Conservation (phyloP, 116 monocot genomes). For the Zostera marina region DNA sequence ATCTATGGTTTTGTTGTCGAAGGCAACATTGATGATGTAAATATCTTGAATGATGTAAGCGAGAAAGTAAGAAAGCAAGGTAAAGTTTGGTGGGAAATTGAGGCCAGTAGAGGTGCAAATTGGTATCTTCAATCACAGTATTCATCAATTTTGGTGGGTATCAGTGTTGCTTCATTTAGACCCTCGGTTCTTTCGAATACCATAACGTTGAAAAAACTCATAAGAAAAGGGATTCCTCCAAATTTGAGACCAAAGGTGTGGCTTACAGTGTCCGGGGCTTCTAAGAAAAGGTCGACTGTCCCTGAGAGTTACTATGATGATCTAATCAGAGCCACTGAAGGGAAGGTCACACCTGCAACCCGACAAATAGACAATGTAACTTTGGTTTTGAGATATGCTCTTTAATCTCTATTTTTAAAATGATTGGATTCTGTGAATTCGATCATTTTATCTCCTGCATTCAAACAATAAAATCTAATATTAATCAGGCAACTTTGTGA, state of each 20-base stretch:
- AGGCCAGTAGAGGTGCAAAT: slow-evolving; percentile 82
- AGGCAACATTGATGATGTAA: slow-evolving; percentile 87
- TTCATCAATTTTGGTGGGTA: slow-evolving; percentile 47
- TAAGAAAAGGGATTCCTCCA: slow-evolving; percentile 86
- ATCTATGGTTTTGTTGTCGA: slow-evolving; percentile 79
- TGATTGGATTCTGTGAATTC: background rate
- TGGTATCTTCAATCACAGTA: slow-evolving; percentile 88
- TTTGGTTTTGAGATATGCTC: background rate
- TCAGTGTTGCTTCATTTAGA: slow-evolving; percentile 54
- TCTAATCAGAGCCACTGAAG: slow-evolving; percentile 64
- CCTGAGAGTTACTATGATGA: slow-evolving; percentile 95
- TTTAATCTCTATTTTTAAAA: background rate
- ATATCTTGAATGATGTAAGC: slow-evolving; percentile 90
- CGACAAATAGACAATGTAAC: slow-evolving; percentile 93
- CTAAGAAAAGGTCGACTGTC: slow-evolving; percentile 88
- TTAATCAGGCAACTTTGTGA: background rate
- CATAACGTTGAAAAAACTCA: slow-evolving; percentile 52
- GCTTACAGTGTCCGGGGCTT: slow-evolving; percentile 73
- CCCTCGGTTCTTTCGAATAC: slow-evolving; percentile 57
- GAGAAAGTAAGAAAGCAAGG: slow-evolving; percentile 82
- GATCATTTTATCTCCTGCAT: background rate
- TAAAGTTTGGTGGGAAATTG: slow-evolving; percentile 78
- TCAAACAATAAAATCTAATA: too few relatives aligned
- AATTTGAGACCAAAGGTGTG: slow-evolving; percentile 74
- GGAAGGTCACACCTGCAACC: slow-evolving; percentile 79